Evolutionary conservation across 2,329 filamentous ascomycete genomes (phyloP).

Genomic region (Coniochaeta ligniaria): DNA sequence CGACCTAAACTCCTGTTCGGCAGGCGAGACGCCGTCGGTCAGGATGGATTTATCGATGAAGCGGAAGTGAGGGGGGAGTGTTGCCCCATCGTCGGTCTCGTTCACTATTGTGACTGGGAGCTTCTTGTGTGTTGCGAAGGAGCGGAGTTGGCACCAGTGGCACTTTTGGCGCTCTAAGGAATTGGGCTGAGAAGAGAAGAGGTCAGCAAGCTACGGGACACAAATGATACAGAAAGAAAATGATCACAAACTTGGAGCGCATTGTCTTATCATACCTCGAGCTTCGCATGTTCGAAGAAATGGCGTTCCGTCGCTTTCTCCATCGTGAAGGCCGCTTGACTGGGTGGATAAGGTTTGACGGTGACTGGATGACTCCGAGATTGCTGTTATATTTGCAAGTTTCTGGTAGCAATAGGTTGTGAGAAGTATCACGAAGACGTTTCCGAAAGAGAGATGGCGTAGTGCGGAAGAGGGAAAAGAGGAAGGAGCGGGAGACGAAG

Average conservation of each 20-base stretch:
- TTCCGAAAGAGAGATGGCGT: too few species aligned
- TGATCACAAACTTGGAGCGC: neutral
- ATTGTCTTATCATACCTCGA: conserved; percentile 11
- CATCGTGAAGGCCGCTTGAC: conserved; percentile 23
- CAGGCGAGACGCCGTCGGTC: conserved; percentile 49
- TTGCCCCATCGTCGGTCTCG: conserved; percentile 41
- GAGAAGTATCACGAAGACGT: too few species aligned
- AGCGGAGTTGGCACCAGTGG: conserved; percentile 55
- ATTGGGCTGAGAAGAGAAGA: conserved; percentile 18
- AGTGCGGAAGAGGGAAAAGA: too few species aligned
- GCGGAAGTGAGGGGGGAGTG: conserved; percentile 55
- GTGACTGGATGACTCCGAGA: too few species aligned
- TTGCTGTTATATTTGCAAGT: neutral
- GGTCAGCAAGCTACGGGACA: neutral
- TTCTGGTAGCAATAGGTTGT: neutral
- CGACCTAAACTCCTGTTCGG: conserved; percentile 53
- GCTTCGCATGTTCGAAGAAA: conserved; percentile 40
- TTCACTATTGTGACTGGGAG: conserved; percentile 60
- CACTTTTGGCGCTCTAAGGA: conserved; percentile 33
- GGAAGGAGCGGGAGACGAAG: too few species aligned
- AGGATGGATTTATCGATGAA: conserved; percentile 61
- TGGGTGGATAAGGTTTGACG: neutral
- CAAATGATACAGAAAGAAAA: neutral
- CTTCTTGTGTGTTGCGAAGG: conserved; percentile 38
- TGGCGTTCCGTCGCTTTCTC: conserved; percentile 37